Percentiles rank a stretch among this genome's conserved stretches.
These are phyloP conservation scores for Quaeritorhiza haematococci DNA, from an alignment of 371 early-diverging fungal species.

Conservation along the genomic window DNA sequence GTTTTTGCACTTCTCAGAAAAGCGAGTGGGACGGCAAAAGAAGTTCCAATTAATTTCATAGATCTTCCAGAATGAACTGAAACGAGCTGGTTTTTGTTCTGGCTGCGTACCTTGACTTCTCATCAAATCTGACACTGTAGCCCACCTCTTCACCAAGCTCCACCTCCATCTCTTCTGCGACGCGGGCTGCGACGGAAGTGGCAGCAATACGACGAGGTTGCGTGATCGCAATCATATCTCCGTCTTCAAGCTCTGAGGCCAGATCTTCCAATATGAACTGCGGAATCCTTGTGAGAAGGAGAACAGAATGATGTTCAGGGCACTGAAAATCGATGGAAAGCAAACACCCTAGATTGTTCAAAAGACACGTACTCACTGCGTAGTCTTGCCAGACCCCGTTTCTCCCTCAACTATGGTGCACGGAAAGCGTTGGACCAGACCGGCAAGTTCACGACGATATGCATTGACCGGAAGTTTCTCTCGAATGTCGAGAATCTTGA, in stretches of 20 bases:
- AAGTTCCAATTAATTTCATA: too few species aligned
- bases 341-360: not conserved
- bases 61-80: too few species aligned
- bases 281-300: slow-evolving; percentile 62
- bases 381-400: slow-evolving; percentile 89
- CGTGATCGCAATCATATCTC: slow-evolving; percentile 91
- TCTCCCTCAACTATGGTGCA: slow-evolving; percentile 86
- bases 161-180: slow-evolving; percentile 91
- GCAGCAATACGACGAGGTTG: slow-evolving; percentile 99
- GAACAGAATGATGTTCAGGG: not conserved
- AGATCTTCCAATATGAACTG: slow-evolving; percentile 90
- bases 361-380: slow-evolving; percentile 62
- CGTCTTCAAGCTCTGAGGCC: slow-evolving; percentile 82
- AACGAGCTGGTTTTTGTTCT: too few species aligned
- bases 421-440: slow-evolving; percentile 78
- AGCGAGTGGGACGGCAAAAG: too few species aligned
- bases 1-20: too few species aligned
- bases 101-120: too few species aligned
- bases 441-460: slow-evolving; percentile 79
- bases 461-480: slow-evolving; percentile 83
- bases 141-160: slow-evolving; percentile 87
- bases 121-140: slow-evolving; percentile 97
- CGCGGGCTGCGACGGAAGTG: slow-evolving; percentile 95
- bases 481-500: slow-evolving; percentile 73
- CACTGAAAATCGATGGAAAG: slow-evolving; percentile 2